A percentile compares a stretch with the other conserved stretches of the same genome.
Evolutionary conservation across 495 filamentous ascomycete species (phyloP).

Genomic region (Xylona heveae): DNA sequence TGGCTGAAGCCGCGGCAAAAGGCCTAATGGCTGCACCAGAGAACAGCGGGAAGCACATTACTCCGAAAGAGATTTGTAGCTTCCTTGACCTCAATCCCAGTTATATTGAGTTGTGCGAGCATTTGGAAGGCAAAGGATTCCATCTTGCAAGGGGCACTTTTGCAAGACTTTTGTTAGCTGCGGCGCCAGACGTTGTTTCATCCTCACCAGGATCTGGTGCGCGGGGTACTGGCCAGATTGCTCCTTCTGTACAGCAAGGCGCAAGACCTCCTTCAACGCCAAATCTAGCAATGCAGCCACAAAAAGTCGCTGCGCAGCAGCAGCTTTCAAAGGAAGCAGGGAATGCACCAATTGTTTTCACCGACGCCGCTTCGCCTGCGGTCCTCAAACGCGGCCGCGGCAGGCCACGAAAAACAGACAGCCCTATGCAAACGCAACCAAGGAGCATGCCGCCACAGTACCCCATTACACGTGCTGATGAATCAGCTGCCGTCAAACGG

Average conservation of each 20-base stretch:
- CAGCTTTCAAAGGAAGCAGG: too few species aligned
- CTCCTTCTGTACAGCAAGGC: neutral
- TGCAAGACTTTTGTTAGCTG: constrained; percentile 21
- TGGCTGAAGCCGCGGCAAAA: constrained; percentile 14
- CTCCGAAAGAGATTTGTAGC: constrained; percentile 14
- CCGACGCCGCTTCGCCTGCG: neutral
- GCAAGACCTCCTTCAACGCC: too few species aligned
- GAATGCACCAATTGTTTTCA: too few species aligned
- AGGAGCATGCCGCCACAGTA: too few species aligned
- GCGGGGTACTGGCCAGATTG: neutral
- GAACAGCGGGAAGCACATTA: constrained; percentile 12
- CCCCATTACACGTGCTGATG: too few species aligned
- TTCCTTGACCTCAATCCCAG: constrained; percentile 25
- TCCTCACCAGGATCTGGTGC: constrained; percentile 1
- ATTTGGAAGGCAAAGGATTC: constrained; percentile 22
- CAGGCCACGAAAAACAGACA: constrained; percentile 1
- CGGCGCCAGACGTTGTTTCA: constrained; percentile 18
- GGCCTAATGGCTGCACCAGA: constrained; percentile 9
- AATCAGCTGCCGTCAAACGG: neutral
- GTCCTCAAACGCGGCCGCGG: constrained; percentile 1
- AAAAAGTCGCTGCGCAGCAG: too few species aligned
- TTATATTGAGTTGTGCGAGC: constrained; percentile 27
- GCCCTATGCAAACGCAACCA: too few species aligned
- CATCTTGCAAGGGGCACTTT: constrained; percentile 21
- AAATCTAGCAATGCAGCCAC: too few species aligned